phyloP scores from a whole-genome alignment of 306 rosid genomes.

The Rubus parviflorus region DNA sequence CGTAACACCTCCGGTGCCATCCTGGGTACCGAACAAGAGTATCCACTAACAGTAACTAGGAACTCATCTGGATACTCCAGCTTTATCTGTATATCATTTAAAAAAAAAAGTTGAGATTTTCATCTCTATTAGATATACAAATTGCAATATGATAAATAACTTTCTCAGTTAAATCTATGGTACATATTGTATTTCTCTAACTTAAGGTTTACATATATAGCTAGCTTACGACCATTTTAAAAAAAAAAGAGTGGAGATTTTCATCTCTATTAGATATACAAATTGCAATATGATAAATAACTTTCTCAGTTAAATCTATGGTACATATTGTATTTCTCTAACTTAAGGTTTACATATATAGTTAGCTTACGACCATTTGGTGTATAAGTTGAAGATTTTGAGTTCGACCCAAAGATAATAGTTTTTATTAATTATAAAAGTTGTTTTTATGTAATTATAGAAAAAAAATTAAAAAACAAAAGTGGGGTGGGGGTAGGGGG shows the following conservation, averaged over 20 bases:
- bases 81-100: conserved; percentile 38
- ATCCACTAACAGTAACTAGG: conserved; percentile 45
- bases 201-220: neutral
- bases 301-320: neutral
- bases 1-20: conserved; percentile 33
- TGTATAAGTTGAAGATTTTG: too few relatives aligned
- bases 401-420: too few relatives aligned
- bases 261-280: neutral
- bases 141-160: too few relatives aligned
- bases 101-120: neutral
- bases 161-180: neutral
- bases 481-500: too few relatives aligned
- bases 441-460: too few relatives aligned
- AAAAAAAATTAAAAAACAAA: too few relatives aligned
- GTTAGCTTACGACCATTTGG: too few relatives aligned
- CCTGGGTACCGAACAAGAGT: conserved; percentile 33
- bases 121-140: neutral
- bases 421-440: too few relatives aligned
- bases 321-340: neutral
- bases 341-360: neutral
- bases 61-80: conserved; percentile 56
- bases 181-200: neutral
- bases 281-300: too few relatives aligned
- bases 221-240: too few relatives aligned
- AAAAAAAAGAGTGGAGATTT: too few relatives aligned